Base-by-base conservation (phyloP, 495 filamentous ascomycete species). In the Penicillium waksmanii region DNA sequence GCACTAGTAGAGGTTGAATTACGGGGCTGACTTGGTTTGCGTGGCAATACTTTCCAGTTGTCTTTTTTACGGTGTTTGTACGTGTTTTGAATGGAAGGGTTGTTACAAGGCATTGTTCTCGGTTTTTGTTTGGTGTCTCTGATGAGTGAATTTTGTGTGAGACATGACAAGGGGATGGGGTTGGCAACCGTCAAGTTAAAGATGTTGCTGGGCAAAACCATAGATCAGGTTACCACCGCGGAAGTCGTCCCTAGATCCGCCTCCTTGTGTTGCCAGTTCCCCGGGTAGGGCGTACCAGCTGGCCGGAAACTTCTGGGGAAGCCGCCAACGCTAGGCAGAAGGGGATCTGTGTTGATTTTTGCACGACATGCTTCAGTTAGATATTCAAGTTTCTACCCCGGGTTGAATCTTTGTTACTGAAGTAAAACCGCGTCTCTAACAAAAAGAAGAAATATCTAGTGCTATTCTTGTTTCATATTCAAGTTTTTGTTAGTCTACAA, bases 301-400 rank as follows among this genome's bases (percentile, higher is more conserved):
- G 31, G 13, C 17, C 35, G 50, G 50, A n/a, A 27, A 25, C 48
- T 35, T 51, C 48, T 51, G 48, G 48, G 48, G 23, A 51, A 33
- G 8, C 48, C 23, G 48, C 17, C 8, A 12, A 27, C n/a, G 23
- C 48, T 51, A 51, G 19, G 36, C 36, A 9, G 36, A 42, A 43
- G 9, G 7, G 44, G 36, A 40, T 31, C 1, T 31, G 27, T 31
- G 27, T 25, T 9, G 27, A 31, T 2, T 31, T 9, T 31, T 31
- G 27, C 27, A 31, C 27, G 27, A 31, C 27, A 9, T 31, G 1
- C 27, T 6, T 31, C 27, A 31, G 27, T 31, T 31, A 31, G 27
- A 31, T 31, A 8, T 31, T 23, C 23, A 23, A 23, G 23, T 23
- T 31, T 31, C 27, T 31, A 31, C 27, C 27, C 27, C 8, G 27